Base-by-base conservation (phyloP, 2,329 filamentous ascomycete species). In the Aspergillus carbonarius region DNA sequence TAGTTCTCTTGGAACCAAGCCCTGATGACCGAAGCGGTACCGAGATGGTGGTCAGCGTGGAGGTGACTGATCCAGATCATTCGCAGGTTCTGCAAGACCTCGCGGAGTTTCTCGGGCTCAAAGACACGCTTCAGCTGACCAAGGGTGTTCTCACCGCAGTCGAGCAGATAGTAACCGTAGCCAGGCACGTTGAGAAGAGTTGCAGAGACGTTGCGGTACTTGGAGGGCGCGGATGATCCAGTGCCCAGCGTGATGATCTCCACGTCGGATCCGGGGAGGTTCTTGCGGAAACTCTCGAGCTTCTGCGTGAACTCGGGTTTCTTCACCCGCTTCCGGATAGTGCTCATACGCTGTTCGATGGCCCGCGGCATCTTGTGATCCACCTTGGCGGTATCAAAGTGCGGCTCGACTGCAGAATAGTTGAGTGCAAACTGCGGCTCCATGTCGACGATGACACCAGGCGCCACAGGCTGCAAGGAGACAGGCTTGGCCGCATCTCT, bases 41-140 rank as follows among this genome's bases (percentile, higher is more conserved):
- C 95, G 18, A 99, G 83, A 71, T 98, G 95, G 76, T 99, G 95
- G 76, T 99, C 95, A 4, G 95, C 95, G 74, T 99, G 95, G 62
- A 96, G 81, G 77, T 99, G 95, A 74, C 91, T 96, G 76, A 99
- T 95, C 86, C 92, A 96, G 62, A 99, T 88, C 65, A 87, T 85
- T 55, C 88, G 88, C 44, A 99, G 81, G 62, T 96, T 87, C 59
- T 81, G 83, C n/a, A 99, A 79, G 12, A 96, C 82, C n/a, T 87
- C 81, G 27, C 80, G 79, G 3, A 93, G 79, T 63, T 91, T 83
- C 4, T 86, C 81, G 0, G 81, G 78, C 5, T 83, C 82, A 68
- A 90, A 93, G 0, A 90, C 81, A 52, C 95, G 89, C 58, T 85
- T 86, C 39, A 99, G 79, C 72, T 97, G 93, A 10, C 93, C 93